phyloP scores from a whole-genome alignment of 1,284 basidiomycete species.

The Lentinus polychrous region DNA sequence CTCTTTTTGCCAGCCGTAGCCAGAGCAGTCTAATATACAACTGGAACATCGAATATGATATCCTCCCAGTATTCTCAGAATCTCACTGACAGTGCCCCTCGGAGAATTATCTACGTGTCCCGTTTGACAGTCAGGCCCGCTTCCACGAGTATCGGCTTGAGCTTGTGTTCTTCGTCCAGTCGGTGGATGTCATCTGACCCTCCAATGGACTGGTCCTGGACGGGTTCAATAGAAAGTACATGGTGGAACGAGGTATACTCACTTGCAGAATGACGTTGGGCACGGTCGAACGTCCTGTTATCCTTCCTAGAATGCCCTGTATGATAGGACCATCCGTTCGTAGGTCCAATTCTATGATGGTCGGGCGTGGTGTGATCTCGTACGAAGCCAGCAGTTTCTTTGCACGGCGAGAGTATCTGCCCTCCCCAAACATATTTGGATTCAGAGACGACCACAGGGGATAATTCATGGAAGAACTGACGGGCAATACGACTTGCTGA shows the following conservation, averaged over 20 bases:
- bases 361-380: constrained; percentile 60
- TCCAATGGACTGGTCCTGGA: constrained; percentile 56
- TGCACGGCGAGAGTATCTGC: constrained; percentile 61
- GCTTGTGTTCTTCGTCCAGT: constrained; percentile 39
- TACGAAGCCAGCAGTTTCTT: constrained; percentile 63
- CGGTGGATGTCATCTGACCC: constrained; percentile 60
- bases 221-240: neutral
- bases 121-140: constrained; percentile 26
- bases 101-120: too few species aligned
- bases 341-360: constrained; percentile 68
- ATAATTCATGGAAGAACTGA: constrained; percentile 23
- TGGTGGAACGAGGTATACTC: neutral
- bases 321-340: constrained; percentile 61
- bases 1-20: neutral
- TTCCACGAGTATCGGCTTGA: constrained; percentile 38
- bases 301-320: constrained; percentile 57
- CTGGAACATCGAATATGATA: neutral
- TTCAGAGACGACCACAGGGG: neutral
- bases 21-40: neutral
- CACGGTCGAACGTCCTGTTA: constrained; percentile 65
- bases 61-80: neutral
- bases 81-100: too few species aligned
- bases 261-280: constrained; percentile 61
- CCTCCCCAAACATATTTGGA: neutral
- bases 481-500: constrained; percentile 83